A percentile compares a stretch with the other conserved stretches of the same genome.
These are phyloP conservation scores for Eutrema yunnanense DNA, from an alignment of 345 rosid genomes.

Conservation along the genomic window DNA sequence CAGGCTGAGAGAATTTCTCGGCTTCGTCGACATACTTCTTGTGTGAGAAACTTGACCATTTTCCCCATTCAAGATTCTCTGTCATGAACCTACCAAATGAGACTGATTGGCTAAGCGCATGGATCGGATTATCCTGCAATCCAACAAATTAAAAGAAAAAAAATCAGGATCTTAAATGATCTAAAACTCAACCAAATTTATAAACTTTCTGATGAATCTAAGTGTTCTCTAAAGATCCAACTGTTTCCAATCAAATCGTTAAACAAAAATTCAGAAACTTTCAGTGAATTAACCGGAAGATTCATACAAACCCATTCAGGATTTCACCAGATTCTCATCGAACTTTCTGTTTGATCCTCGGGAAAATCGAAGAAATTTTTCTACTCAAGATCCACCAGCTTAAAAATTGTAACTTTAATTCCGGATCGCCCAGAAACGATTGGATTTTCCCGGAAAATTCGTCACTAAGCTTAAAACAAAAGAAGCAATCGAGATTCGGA, in stretches of 20 bases:
- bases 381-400: background rate
- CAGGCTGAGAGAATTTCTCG: conserved; percentile 62
- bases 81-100: conserved; percentile 83
- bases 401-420: background rate
- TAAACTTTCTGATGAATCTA: background rate
- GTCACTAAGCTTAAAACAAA: background rate
- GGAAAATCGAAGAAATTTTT: background rate
- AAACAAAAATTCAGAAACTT: background rate
- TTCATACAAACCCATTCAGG: background rate
- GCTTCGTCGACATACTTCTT: conserved; percentile 77
- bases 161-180: background rate
- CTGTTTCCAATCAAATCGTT: too few species aligned
- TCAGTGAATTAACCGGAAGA: background rate
- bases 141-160: background rate
- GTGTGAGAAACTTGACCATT: conserved; percentile 79
- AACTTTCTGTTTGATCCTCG: background rate
- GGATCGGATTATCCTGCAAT: conserved; percentile 58
- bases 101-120: conserved; percentile 67
- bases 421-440: background rate
- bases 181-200: background rate
- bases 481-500: background rate
- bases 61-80: conserved; percentile 89
- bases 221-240: background rate
- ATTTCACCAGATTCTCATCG: background rate
- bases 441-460: background rate